Base-by-base conservation (phyloP, 169 alveolate genomes). In the Eimeria brunetti region DNA sequence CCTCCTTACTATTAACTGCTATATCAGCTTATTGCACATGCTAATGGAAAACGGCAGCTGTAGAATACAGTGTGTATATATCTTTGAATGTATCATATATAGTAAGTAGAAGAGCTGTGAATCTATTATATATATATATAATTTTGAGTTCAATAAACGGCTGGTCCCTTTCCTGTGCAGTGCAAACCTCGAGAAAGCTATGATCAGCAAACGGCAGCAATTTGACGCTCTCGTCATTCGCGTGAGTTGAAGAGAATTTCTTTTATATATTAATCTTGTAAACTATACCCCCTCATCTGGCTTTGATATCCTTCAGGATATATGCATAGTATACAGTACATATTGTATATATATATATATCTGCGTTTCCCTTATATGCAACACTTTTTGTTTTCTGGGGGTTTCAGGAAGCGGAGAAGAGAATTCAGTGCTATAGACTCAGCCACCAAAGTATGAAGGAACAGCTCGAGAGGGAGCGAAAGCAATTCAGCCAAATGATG, bases 361-460 rank as follows among this genome's bases (percentile, higher is more conserved):
- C n/a, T n/a, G n/a, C n/a, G n/a, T n/a, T n/a, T n/a, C n/a, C n/a
- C n/a, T n/a, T n/a, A n/a, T n/a, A n/a, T n/a, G n/a, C n/a, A n/a
- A n/a, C 85, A 75, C 5, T 44, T 3, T n/a, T 6, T 75, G 58
- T 30, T 24, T 75, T 27, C 41, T 41, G 85, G 58, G 33, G 41
- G 18, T 36, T 44, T 36, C 91, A 85, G 91, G 91, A 85, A 46
- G 91, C 91, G 9, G 91, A 85, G 71, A 85, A 85, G 60, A 56
- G 91, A 41, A 41, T 85, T n/a, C 91, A 85, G 80, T 85, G 91
- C 62, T 85, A 85, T 60, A 58, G 91, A 62, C 81, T 85, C 33
- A 85, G 91, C 80, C 91, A 85, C 80, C 91, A 85, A 80, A 60
- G 56, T 18, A 85, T 85, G 91, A 85, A 85, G 80, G 91, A 85